These are phyloP conservation scores for Parasitella parasitica DNA, from an alignment of 371 early-diverging fungal genomes.

Conservation along the genomic window DNA sequence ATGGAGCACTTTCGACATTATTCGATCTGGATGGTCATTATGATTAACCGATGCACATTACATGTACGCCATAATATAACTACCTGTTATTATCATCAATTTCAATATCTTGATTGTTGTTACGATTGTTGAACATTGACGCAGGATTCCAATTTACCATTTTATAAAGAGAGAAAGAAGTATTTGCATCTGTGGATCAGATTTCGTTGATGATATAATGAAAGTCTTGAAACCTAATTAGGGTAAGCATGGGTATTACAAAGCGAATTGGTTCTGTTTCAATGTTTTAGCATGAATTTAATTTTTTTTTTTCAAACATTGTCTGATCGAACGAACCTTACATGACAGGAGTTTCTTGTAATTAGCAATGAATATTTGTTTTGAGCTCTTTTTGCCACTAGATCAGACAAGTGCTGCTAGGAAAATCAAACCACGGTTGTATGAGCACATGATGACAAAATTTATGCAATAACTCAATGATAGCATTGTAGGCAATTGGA, in stretches of 20 bases:
- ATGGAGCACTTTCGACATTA: neutral
- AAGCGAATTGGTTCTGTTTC: neutral
- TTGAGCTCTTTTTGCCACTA: too few relatives aligned
- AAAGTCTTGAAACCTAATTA: neutral
- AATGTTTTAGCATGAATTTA: neutral
- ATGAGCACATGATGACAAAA: neutral
- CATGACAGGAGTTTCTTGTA: too few relatives aligned
- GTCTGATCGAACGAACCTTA: too few relatives aligned
- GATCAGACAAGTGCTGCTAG: too few relatives aligned
- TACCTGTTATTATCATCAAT: too few relatives aligned
- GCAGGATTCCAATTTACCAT: conserved; percentile 1
- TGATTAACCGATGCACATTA: neutral
- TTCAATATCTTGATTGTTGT: too few relatives aligned
- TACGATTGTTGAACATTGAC: neutral
- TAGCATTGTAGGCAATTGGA: too few relatives aligned
- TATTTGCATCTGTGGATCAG: too few relatives aligned
- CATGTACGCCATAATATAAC: neutral
- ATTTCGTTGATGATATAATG: neutral
- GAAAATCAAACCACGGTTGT: neutral
- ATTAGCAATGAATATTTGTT: too few relatives aligned
- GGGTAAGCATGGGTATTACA: neutral
- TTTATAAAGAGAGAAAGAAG: neutral
- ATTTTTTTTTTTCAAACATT: neutral
- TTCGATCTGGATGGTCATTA: neutral
- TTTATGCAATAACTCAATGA: neutral